These are phyloP conservation scores for Penicillium egyptiacum DNA, from an alignment of 495 filamentous ascomycete genomes.

Conservation along the genomic window DNA sequence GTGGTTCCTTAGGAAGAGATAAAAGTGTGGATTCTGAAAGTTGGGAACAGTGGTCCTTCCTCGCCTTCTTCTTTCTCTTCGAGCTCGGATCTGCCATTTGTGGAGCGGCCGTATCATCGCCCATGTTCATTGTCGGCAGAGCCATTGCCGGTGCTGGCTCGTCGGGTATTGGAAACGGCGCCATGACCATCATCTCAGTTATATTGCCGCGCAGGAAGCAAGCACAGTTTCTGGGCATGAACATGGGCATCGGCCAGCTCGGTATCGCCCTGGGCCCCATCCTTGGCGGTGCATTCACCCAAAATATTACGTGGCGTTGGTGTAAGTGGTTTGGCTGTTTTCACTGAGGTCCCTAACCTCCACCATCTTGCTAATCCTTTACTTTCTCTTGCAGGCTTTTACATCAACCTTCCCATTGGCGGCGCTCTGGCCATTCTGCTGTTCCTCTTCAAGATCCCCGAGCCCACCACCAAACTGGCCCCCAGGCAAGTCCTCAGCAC, in stretches of 20 bases:
- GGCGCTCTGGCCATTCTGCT: slow-evolving; percentile 26
- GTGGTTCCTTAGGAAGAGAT: background rate
- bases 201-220: no score
- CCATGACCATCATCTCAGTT: background rate
- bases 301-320: slow-evolving; percentile 44
- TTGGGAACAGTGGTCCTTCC: slow-evolving; percentile 25
- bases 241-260: background rate
- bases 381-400: slow-evolving; percentile 37
- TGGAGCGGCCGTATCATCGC: slow-evolving; percentile 66
- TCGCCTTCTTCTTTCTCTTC: slow-evolving; percentile 47
- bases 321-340: slow-evolving; percentile 21
- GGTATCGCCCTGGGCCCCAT: slow-evolving; percentile 38
- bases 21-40: no score
- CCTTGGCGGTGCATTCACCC: slow-evolving; percentile 53
- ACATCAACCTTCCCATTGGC: slow-evolving; percentile 52
- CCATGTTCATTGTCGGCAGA: slow-evolving; percentile 72
- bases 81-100: slow-evolving; percentile 72
- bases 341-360: no score
- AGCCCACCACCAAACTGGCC: no score
- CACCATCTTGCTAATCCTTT: slow-evolving; percentile 2
- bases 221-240: background rate
- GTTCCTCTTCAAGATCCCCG: no score
- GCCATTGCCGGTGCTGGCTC: slow-evolving; percentile 74
- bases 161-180: slow-evolving; percentile 55
- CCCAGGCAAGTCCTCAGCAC: no score